A percentile compares a stretch with the other conserved stretches of the same genome.
These are phyloP conservation scores for Fusarium fracticaudum DNA, from an alignment of 2,329 filamentous ascomycete species.

Conservation along the genomic window DNA sequence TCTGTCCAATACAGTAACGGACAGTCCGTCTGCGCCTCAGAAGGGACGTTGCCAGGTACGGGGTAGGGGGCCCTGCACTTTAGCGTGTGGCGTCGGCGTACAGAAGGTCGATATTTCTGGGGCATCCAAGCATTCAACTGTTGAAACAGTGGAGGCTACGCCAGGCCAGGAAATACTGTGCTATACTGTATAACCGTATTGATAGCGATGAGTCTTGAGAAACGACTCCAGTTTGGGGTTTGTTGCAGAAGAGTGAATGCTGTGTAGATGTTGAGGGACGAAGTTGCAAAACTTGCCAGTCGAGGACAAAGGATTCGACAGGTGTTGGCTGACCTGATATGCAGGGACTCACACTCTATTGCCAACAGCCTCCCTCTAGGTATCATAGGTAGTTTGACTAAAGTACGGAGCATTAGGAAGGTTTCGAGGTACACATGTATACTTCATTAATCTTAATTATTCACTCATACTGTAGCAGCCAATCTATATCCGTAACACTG, in stretches of 20 bases:
- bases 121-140: slow-evolving; percentile 18
- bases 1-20: slow-evolving; percentile 9
- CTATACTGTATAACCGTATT: slow-evolving; percentile 1
- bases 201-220: not conserved
- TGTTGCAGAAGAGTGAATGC: not conserved
- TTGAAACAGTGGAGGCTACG: slow-evolving; percentile 25
- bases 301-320: not conserved
- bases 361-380: not conserved
- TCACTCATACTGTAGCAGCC: slow-evolving; percentile 32
- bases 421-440: not conserved
- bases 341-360: slow-evolving; percentile 11
- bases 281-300: not conserved
- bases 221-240: not conserved
- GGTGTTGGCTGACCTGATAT: not conserved
- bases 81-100: slow-evolving; percentile 36
- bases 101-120: slow-evolving; percentile 37
- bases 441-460: not conserved
- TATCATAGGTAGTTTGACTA: not conserved
- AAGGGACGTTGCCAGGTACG: slow-evolving; percentile 36
- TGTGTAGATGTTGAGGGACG: not conserved
- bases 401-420: not conserved
- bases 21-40: slow-evolving; percentile 37
- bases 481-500: slow-evolving; percentile 26
- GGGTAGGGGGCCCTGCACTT: slow-evolving; percentile 20
- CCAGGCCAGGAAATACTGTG: slow-evolving; percentile 7